Conservation (phyloP, 179 eudicot species). For the Carnegiea gigantea region DNA sequence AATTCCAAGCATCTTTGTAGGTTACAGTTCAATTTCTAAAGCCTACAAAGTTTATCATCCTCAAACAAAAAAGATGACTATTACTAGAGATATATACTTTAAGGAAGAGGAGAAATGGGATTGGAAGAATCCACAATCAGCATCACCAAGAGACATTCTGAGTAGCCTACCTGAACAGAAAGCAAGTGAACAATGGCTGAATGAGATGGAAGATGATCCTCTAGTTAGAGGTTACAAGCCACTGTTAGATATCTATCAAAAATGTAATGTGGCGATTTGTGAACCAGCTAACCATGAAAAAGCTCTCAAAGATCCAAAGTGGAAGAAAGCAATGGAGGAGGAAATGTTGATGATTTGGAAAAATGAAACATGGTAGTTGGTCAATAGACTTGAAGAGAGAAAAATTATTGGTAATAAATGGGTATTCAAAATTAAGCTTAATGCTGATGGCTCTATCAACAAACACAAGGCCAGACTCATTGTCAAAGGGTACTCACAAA, state of each 20-base stretch:
- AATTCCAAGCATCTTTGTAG: constrained; percentile 15
- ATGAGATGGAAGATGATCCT: constrained; percentile 18
- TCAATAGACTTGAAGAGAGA: constrained; percentile 6
- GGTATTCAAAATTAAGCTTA: constrained; percentile 13
- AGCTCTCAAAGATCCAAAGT: constrained; percentile 11
- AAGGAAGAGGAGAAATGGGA: constrained; percentile 19
- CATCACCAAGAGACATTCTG: too few relatives aligned
- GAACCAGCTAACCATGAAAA: constrained; percentile 14
- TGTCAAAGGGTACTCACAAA: constrained; percentile 17
- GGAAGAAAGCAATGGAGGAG: constrained; percentile 20
- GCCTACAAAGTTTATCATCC: neutral
- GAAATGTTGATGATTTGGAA: constrained; percentile 22
- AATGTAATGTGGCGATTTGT: constrained; percentile 17
- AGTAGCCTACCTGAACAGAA: neutral
- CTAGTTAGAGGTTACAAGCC: constrained; percentile 9
- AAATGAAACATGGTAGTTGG: constrained; percentile 17
- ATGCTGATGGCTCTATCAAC: constrained; percentile 17
- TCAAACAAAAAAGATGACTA: neutral
- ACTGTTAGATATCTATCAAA: constrained; percentile 13
- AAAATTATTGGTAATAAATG: constrained; percentile 21
- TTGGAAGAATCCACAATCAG: constrained; percentile 11
- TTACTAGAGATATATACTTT: constrained; percentile 12
- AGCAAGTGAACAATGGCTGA: neutral
- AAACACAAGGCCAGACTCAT: constrained; percentile 9
- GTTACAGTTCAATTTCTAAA: constrained; percentile 15